Evolutionary conservation across 805 yeast genomes (phyloP).

Genomic region (Scheffersomyces spartinae): DNA sequence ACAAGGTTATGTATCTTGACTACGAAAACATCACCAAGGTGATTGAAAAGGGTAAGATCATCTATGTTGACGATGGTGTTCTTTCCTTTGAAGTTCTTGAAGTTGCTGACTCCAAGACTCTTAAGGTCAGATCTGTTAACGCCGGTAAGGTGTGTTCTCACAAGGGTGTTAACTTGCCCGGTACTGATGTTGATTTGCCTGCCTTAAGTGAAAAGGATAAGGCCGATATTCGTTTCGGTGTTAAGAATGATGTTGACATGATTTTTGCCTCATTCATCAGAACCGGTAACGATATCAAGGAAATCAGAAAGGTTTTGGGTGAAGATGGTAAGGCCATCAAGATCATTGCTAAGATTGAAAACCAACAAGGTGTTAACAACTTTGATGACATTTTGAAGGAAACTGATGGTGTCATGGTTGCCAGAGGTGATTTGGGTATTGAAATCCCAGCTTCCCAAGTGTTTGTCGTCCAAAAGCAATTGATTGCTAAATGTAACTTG

Average conservation of each 20-base stretch:
- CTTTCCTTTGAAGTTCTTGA: conserved; percentile 87
- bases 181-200: conserved; percentile 97
- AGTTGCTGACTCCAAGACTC: conserved; percentile 65
- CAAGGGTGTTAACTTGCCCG: conserved; percentile 99
- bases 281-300: conserved; percentile 78
- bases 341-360: conserved; percentile 95
- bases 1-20: conserved; percentile 78
- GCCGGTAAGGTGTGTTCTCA: conserved; percentile 94
- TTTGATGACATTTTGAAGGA: conserved; percentile 89
- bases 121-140: conserved; percentile 83
- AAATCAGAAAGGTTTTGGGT: conserved; percentile 90
- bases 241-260: conserved; percentile 96
- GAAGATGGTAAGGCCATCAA: conserved; percentile 95
- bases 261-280: conserved; percentile 97
- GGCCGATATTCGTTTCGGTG: conserved; percentile 88
- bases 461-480: conserved; percentile 95
- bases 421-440: conserved; percentile 99
- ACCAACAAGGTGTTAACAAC: conserved; percentile 99
- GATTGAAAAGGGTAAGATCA: conserved; percentile 74
- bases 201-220: conserved; percentile 96
- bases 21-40: conserved; percentile 96
- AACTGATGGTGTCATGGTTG: conserved; percentile 99
- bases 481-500: conserved; percentile 97
- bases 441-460: conserved; percentile 99
- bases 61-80: conserved; percentile 97